Base-by-base conservation (phyloP, 208 protist species). In the Leishmania major region DNA sequence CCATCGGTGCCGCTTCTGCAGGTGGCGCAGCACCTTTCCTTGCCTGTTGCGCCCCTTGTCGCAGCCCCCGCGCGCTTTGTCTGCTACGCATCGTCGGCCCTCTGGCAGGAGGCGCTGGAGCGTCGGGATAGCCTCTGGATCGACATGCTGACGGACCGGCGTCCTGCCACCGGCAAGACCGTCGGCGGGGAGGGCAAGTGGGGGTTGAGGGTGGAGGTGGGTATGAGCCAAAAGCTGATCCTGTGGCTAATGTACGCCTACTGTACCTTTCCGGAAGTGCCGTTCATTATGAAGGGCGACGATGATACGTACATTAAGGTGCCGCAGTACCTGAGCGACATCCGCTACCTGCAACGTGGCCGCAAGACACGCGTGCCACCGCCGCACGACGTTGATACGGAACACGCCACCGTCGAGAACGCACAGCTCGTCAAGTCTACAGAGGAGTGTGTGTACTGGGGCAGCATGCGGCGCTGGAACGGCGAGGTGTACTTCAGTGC, bases 251-350 rank as follows among this genome's bases (percentile, higher is more conserved):
- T 80, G 25, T 82, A 86, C 49, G 82, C 77, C 31, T 71, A 88
- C 53, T 35, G 70, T n/a, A 15, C 75, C 3, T 89, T 88, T 64
- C 75, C 80, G 28, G 66, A 79, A 17, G 78, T 82, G 43, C 43
- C 45, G 55, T 89, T 80, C 62, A 60, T 89, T 22, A 79, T 62
- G 62, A 91, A 86, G 79, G 77, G 83, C 13, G 85, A 89, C 70
- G 88, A 91, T 70, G 88, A 89, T 70, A 86, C 79, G 60, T 88
- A 86, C 53, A 10, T 87, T 5, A 81, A 78, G 53, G 86, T 88
- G 70, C 86, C 83, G 81, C 86, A 92, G 74, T 84, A 73, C 37
- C 81, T 90, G 73, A 55, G 74, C 45, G 84, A 87, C 40, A 45
- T 90, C n/a, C 83, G 74, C 28, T 71, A 82, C 79, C 40, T 78